Evolutionary conservation across 2,329 filamentous ascomycete genomes (phyloP), one percentile per base, ranked within the genome.

Genomic region (Arthrobotrys musiformis): DNA sequence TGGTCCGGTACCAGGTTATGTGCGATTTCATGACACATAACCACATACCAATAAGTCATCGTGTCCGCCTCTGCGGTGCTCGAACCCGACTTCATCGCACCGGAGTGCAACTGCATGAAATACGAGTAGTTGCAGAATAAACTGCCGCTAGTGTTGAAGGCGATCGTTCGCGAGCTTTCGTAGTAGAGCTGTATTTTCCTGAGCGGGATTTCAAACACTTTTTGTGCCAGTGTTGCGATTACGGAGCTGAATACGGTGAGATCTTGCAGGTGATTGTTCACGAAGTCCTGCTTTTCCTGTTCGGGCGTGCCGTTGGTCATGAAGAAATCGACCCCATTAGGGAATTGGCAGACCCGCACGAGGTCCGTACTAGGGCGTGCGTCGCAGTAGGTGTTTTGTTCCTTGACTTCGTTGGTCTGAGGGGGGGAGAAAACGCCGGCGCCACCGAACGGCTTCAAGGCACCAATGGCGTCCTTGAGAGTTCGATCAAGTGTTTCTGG

Each of bases 21-120:
- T 72, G 95, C 94, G 83, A 99, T 85, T 85, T 99, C 96, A 83
- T 99, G 95, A 78, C 93, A 96, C 78, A 97, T 83, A n/a, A 95
- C 93, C 79, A 97, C 92, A 89, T 92, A 97, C 94, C 94, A 98
- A 86, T 94, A 97, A 0, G 91, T 88, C 70, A 89, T 86, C 1
- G 92, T 92, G 77, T 95, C 91, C 2, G 89, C 86, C 82, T 86
- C 89, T 6, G 68, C 74, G 33, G 35, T 30, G 1, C 30, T 35
- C 33, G 26, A 35, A 15, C 85, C 88, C 66, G 86, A 84, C 1
- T 83, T 82, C 19, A 79, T 24, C 8, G 68, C 13, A 1, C 22
- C 42, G 1, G 62, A 52, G 22, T 78, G 74, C 22, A 78, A 48
- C 40, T 78, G 67, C 54, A 66, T 63, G 44, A 72, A 78, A 26